Base-by-base conservation (phyloP, 2,329 filamentous ascomycete species). In the Stagonosporopsis tanaceti region DNA sequence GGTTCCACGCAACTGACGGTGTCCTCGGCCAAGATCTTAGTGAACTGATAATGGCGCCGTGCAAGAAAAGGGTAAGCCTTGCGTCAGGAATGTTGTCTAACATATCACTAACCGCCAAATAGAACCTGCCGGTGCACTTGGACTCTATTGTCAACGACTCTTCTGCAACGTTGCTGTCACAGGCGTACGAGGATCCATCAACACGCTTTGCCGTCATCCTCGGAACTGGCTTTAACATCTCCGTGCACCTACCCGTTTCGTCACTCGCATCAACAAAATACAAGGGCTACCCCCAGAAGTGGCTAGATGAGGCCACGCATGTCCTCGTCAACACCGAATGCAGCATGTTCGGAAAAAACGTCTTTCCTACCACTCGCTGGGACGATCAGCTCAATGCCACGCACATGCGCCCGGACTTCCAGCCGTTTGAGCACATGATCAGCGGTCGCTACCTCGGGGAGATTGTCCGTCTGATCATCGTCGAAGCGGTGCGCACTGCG, bases 291-390 rank as follows among this genome's bases (percentile, higher is more conserved):
- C 81, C 84, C 1, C 75, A 80, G 15, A 79, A 78, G 37, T 87
- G 85, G 84, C 80, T 84, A 55, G 78, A 81, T 27, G 77, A 81
- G 38, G 85, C 85, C n/a, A 79, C 82, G 28, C 81, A 86, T 57
- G 86, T 89, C 30, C 83, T 89, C 50, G 81, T 88, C 65, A 89
- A 89, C 69, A 88, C 84, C 7, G 87, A 89, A 68, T 77, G 88
- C 64, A 87, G 85, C 77, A 88, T 89, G 86, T 88, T 88, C 61
- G 87, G 84, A 45, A 82, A 85, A 56, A 77, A 81, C 22, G 79
- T 87, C 27, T 78, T 87, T 35, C 84, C 85, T 1, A 81, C 80
- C 63, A 87, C 86, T 6, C 78, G 82, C 14, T 89, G 86, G 86
- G 87, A 89, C 62, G 84, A 87, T 7, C 66, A 80, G 28, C 77